Conservation (phyloP, 768 basidiomycete species). For the Leccinum sublutescens region DNA sequence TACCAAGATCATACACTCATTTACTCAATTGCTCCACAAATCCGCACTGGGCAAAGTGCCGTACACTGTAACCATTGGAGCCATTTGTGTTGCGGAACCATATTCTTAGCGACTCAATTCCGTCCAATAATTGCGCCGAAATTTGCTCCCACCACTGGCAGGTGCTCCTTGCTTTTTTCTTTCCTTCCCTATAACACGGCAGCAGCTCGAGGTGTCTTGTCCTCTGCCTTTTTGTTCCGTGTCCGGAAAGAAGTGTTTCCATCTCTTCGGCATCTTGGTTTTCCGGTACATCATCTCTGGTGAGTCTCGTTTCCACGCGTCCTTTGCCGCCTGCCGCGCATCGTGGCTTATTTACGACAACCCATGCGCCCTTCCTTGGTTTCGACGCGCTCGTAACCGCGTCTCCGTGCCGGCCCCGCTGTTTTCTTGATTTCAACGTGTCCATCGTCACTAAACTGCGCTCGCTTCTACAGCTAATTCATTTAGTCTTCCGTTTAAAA, state of each 20-base stretch:
- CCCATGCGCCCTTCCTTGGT: constrained; percentile 18
- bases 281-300: constrained; percentile 32
- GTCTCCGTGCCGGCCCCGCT: constrained; percentile 31
- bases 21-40: constrained; percentile 25
- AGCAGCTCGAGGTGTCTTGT: constrained; percentile 22
- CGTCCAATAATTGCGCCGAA: constrained; percentile 36
- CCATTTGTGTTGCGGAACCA: constrained; percentile 36
- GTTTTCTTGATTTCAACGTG: constrained; percentile 21
- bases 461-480: constrained; percentile 35
- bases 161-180: constrained; percentile 31
- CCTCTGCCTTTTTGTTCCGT: constrained; percentile 23
- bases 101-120: constrained; percentile 37
- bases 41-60: constrained; percentile 27
- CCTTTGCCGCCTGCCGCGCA: constrained; percentile 24
- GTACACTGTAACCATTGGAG: constrained; percentile 28
- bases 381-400: constrained; percentile 32
- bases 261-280: constrained; percentile 23
- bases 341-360: constrained; percentile 35
- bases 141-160: constrained; percentile 26
- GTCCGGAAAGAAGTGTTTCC: constrained; percentile 16
- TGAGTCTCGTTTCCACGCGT: constrained; percentile 35
- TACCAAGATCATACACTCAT: constrained; percentile 25
- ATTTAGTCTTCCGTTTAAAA: constrained; percentile 33
- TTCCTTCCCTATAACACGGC: constrained; percentile 29
- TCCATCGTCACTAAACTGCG: constrained; percentile 23